Percentiles rank a stretch among this genome's conserved stretches.
phyloP scores from a whole-genome alignment of 345 rosid genomes.

The Boechera retrofracta region DNA sequence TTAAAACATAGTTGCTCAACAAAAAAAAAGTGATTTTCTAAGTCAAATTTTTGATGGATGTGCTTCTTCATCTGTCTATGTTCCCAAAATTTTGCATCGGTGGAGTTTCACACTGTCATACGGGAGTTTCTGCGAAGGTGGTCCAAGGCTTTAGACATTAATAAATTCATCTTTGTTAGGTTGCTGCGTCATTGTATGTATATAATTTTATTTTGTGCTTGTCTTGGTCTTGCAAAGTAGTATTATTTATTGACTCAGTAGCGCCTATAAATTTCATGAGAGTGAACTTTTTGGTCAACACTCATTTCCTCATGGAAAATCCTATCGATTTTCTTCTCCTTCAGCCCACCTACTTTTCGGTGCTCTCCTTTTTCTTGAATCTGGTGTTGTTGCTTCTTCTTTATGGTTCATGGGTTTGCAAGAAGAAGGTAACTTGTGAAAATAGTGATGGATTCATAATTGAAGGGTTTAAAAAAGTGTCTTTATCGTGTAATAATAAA shows the following conservation, averaged over 20 bases:
- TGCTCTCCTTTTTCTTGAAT: constrained; percentile 54
- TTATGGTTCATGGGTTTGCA: constrained; percentile 46
- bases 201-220: background rate
- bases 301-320: constrained; percentile 37
- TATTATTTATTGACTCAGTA: constrained; percentile 39
- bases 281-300: constrained; percentile 19
- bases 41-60: background rate
- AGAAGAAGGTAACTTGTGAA: constrained; percentile 41
- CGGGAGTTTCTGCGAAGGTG: constrained; percentile 37
- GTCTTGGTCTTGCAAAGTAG: constrained; percentile 28
- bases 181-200: background rate
- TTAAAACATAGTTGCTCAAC: no score
- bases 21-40: no score
- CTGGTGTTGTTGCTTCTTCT: constrained; percentile 51
- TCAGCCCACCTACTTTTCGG: constrained; percentile 48
- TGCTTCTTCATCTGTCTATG: background rate
- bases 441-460: constrained; percentile 36
- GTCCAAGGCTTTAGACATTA: background rate
- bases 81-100: background rate
- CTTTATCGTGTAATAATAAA: constrained; percentile 42
- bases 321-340: constrained; percentile 45
- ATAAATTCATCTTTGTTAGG: background rate
- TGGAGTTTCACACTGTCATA: background rate
- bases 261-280: constrained; percentile 16
- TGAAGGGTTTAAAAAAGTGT: constrained; percentile 32